phyloP scores from a whole-genome alignment of 345 rosid species.

The Gossypium longicalyx region DNA sequence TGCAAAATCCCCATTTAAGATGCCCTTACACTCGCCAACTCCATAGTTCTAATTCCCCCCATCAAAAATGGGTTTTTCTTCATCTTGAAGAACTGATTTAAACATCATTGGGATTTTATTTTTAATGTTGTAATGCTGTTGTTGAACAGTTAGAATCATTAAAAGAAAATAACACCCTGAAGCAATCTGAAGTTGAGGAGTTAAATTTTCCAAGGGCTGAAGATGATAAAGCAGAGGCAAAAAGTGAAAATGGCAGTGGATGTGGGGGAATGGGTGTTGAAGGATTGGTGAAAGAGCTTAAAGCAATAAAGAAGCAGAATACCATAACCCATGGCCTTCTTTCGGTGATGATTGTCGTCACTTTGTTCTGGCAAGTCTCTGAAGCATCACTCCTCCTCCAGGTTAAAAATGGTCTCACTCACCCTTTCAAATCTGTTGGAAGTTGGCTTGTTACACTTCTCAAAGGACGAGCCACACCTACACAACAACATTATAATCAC shows the following conservation, averaged over 20 bases:
- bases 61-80: not conserved
- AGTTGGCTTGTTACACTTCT: constrained; percentile 37
- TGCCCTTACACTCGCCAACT: not conserved
- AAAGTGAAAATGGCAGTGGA: constrained; percentile 4
- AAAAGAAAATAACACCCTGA: not conserved
- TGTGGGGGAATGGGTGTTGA: constrained; percentile 21
- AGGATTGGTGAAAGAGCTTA: constrained; percentile 58
- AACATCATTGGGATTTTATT: not conserved
- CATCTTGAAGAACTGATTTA: not conserved
- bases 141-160: constrained; percentile 15
- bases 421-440: constrained; percentile 60
- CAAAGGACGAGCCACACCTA: constrained; percentile 19
- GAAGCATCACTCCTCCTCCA: constrained; percentile 59
- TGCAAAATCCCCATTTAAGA: not conserved
- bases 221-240: not conserved
- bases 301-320: constrained; percentile 62
- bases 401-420: constrained; percentile 50
- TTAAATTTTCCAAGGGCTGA: constrained; percentile 1
- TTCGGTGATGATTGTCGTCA: constrained; percentile 58
- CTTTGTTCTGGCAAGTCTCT: constrained; percentile 73
- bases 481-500: constrained; percentile 2
- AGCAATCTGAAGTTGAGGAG: constrained; percentile 13
- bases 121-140: not conserved
- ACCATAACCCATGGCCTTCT: constrained; percentile 60
- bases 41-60: not conserved